phyloP scores from a whole-genome alignment of 2,329 filamentous ascomycete genomes.

The Orbilia ellipsospora region DNA sequence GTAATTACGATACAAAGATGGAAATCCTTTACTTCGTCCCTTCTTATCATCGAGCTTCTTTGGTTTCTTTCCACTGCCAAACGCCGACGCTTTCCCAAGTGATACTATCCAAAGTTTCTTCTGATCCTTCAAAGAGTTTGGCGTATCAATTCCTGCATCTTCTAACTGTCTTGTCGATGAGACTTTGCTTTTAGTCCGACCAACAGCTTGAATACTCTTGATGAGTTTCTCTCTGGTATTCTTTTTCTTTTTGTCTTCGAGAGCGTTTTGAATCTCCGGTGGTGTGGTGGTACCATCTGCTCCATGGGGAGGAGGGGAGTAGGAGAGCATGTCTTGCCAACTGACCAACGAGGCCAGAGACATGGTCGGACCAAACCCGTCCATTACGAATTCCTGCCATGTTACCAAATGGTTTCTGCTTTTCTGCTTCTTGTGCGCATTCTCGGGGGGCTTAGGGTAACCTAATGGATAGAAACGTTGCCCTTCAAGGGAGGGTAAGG shows the following conservation, averaged over 20 bases:
- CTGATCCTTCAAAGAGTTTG: not conserved
- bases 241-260: conserved; percentile 32
- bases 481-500: conserved; percentile 30
- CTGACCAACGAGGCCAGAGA: conserved; percentile 47
- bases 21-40: conserved; percentile 6
- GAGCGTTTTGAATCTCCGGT: conserved; percentile 26
- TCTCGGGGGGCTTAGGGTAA: not conserved
- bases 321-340: conserved; percentile 49
- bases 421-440: not conserved
- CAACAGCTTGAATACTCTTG: conserved; percentile 9
- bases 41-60: not conserved
- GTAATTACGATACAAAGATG: not conserved
- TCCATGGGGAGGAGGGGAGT: conserved; percentile 35
- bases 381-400: conserved; percentile 51
- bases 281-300: conserved; percentile 32
- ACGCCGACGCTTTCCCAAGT: conserved; percentile 26
- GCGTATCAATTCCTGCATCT: not conserved
- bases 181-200: conserved; percentile 5
- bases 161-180: not conserved
- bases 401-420: conserved; percentile 28
- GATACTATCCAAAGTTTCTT: conserved; percentile 23
- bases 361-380: conserved; percentile 41
- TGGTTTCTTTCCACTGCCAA: conserved; percentile 4
- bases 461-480: conserved; percentile 27
- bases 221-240: conserved; percentile 10